phyloP scores from a whole-genome alignment of 108 stramenopile species.

The Fragilariopsis cylindrus region DNA sequence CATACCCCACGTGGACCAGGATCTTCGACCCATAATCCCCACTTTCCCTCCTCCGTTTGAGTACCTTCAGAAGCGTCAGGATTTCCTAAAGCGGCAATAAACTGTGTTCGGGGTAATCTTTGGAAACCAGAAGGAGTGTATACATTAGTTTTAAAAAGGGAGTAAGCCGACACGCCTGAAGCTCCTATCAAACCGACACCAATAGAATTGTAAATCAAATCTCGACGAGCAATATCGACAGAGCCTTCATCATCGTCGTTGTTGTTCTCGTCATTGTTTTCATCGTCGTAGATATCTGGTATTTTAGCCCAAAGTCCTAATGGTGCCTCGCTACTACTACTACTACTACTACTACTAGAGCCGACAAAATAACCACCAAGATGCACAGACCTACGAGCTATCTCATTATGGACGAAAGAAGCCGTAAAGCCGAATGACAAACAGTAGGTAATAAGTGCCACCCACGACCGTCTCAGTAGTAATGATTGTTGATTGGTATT shows the following conservation, averaged over 20 bases:
- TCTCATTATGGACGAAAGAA: background rate
- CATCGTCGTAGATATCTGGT: background rate
- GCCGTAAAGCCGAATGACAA: background rate
- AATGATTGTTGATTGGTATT: too few species aligned
- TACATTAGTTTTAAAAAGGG: slow-evolving; percentile 31
- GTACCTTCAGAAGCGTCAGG: slow-evolving; percentile 52
- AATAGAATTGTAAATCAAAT: slow-evolving; percentile 38
- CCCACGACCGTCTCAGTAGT: background rate
- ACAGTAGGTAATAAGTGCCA: background rate
- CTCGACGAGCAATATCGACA: slow-evolving; percentile 19
- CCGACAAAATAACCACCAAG: background rate
- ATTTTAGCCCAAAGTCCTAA: too few species aligned
- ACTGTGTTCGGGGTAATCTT: slow-evolving; percentile 67
- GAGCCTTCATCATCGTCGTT: background rate
- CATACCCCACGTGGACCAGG: slow-evolving; percentile 85
- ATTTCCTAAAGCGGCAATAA: slow-evolving; percentile 81
- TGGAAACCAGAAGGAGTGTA: slow-evolving; percentile 53
- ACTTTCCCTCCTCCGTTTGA: slow-evolving; percentile 47
- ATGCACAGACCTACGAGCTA: background rate
- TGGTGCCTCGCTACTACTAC: too few species aligned
- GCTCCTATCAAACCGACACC: slow-evolving; percentile 38
- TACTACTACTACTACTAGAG: too few species aligned
- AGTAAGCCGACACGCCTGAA: slow-evolving; percentile 34
- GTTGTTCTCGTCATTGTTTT: slow-evolving; percentile 8
- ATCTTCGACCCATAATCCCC: slow-evolving; percentile 83